A percentile compares a stretch with the other conserved stretches of the same genome.
Evolutionary conservation across 1,284 basidiomycete species (phyloP).

Genomic region (Erythrobasidium hasegawianum): DNA sequence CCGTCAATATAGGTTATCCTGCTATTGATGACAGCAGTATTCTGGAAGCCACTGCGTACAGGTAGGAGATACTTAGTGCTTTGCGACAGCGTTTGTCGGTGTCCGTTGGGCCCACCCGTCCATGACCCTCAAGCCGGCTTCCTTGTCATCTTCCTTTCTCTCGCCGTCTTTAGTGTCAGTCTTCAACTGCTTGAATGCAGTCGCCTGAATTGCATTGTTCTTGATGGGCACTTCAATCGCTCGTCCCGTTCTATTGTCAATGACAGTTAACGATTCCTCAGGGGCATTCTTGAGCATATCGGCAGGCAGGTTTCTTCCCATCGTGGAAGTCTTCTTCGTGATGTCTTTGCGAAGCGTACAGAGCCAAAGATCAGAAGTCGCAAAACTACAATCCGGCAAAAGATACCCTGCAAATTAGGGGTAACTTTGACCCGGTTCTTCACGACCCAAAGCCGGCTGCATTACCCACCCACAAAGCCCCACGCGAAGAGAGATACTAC

Average conservation of each 20-base stretch:
- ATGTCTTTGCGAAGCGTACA: too few relatives aligned
- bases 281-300: background rate
- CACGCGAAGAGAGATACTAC: too few relatives aligned
- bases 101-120: conserved; percentile 50
- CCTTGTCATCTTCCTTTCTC: conserved; percentile 65
- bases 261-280: conserved; percentile 58
- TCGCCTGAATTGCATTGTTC: conserved; percentile 53
- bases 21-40: conserved; percentile 74
- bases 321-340: background rate
- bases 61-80: too few relatives aligned
- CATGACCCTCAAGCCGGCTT: conserved; percentile 70
- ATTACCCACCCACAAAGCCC: too few relatives aligned
- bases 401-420: too few relatives aligned
- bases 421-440: too few relatives aligned
- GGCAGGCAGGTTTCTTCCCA: background rate
- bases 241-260: conserved; percentile 79
- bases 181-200: conserved; percentile 70
- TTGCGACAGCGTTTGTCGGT: too few relatives aligned
- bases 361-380: too few relatives aligned
- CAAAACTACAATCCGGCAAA: too few relatives aligned
- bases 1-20: conserved; percentile 84
- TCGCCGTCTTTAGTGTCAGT: conserved; percentile 60
- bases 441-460: too few relatives aligned
- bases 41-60: conserved; percentile 54
- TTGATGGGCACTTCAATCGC: conserved; percentile 61